Evolutionary conservation across 2,329 filamentous ascomycete species (phyloP), one percentile per base, ranked within the genome.

Genomic region (Beauveria rudraprayagi): DNA sequence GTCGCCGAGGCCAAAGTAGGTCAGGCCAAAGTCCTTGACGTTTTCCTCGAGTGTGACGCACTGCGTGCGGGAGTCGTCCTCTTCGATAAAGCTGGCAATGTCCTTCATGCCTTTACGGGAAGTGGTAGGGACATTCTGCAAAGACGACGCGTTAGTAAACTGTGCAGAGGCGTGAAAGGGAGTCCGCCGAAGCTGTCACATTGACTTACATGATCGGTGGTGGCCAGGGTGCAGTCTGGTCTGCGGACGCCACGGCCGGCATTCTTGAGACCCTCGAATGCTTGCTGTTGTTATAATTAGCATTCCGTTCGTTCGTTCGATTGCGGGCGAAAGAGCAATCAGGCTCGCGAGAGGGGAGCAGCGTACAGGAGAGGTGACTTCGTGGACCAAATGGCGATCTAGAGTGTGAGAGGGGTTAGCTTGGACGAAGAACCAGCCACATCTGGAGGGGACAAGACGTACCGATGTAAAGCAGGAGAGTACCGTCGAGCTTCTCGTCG

Each of bases 41-140:
- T 99, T 99, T 69, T 97, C 88, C 79, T 99, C 94, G 65, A 99
- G 86, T 46, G 94, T 97, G 70, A 92, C 86, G 76, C 92, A 97
- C 83, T 99, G 94, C 66, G 90, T 83, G 70, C 92, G 86, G 63
- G 92, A 97, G 75, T 97, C 94, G 66, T 90, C 89, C 78, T 97
- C 92, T 71, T 96, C 85, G 75, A 97, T 93, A 75, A 99, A 99
- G 67, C 90, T 88, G 69, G 86, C 89, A 72, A 96, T 92, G 69
- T 93, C 92, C 79, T 95, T 97, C 77, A 96, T 90, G 73, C 85
- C 88, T 80, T 96, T 96, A 67, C 94, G 85, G 59, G 92, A 90
- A 40, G 88, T 84, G 41, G 94, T 99, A 60, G 94, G 94, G 63
- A 97, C 90, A 77, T 97, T 99, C 91, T 95, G 68, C 16, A 50